A percentile compares a stretch with the other conserved stretches of the same genome.
phyloP scores from a whole-genome alignment of 2,329 filamentous ascomycete genomes.

The Byssoonygena ceratinophila region DNA sequence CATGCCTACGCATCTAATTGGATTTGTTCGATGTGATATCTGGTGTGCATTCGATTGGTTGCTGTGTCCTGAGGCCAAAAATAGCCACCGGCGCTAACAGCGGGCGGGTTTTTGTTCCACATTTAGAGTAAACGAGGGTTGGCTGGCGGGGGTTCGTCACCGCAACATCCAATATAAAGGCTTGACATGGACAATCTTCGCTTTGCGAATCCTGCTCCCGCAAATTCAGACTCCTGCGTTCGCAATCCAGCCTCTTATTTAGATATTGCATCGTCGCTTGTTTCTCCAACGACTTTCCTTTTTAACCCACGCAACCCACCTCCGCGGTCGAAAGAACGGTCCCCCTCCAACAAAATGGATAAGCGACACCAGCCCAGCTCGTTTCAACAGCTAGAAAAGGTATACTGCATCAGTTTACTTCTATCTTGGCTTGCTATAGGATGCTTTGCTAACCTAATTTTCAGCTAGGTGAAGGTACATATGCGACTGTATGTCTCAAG shows the following conservation, averaged over 20 bases:
- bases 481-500: constrained; percentile 66
- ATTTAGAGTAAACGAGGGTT: constrained; percentile 3
- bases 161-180: constrained; percentile 8
- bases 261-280: constrained; percentile 27
- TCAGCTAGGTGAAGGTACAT: constrained; percentile 86
- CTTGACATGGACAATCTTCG: constrained; percentile 10
- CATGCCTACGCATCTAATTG: too few species aligned
- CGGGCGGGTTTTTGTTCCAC: not conserved
- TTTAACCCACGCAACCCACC: constrained; percentile 21
- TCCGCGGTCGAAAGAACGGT: constrained; percentile 11
- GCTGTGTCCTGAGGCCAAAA: not conserved
- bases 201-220: not conserved
- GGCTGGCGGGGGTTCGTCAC: not conserved
- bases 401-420: constrained; percentile 19
- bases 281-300: constrained; percentile 31
- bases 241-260: constrained; percentile 18
- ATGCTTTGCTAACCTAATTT: not conserved
- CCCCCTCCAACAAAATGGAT: constrained; percentile 53
- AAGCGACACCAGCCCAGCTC: constrained; percentile 86
- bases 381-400: constrained; percentile 96
- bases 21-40: too few species aligned
- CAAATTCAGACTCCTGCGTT: constrained; percentile 3
- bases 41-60: not conserved
- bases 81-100: constrained; percentile 11
- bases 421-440: not conserved